Conservation (phyloP, 2,329 filamentous ascomycete species). For the Venturia pyrina region DNA sequence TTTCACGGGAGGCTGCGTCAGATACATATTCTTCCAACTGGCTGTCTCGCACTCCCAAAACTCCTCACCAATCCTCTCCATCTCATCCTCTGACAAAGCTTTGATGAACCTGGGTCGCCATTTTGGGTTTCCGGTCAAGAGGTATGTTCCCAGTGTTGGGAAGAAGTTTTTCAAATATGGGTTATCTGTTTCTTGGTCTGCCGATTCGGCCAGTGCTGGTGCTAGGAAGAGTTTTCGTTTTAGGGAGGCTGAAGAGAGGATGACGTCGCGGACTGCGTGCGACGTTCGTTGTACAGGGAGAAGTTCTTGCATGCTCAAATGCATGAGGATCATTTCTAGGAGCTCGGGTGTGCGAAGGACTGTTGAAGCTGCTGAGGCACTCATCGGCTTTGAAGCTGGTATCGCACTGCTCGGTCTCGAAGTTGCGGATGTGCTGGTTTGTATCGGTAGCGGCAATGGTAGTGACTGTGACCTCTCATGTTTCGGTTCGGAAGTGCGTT, state of each 20-base stretch:
- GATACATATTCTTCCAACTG: slow-evolving; percentile 8
- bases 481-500: background rate
- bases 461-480: background rate
- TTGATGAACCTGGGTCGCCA: slow-evolving; percentile 10
- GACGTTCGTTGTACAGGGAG: background rate
- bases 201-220: background rate
- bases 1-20: slow-evolving; percentile 10
- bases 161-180: slow-evolving; percentile 2
- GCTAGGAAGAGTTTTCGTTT: slow-evolving; percentile 9
- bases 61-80: slow-evolving; percentile 1
- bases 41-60: slow-evolving; percentile 3
- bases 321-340: slow-evolving; percentile 5
- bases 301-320: slow-evolving; percentile 7
- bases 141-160: slow-evolving; percentile 4
- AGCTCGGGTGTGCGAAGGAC: slow-evolving; percentile 8
- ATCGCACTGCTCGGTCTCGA: background rate
- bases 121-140: slow-evolving; percentile 7
- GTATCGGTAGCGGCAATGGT: background rate
- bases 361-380: background rate
- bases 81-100: background rate
- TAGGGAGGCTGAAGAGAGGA: background rate
- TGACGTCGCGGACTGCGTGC: background rate
- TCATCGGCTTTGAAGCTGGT: background rate
- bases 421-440: background rate
- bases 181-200: slow-evolving; percentile 2